phyloP scores from a whole-genome alignment of 306 rosid genomes.

The Abrus pulchellus region DNA sequence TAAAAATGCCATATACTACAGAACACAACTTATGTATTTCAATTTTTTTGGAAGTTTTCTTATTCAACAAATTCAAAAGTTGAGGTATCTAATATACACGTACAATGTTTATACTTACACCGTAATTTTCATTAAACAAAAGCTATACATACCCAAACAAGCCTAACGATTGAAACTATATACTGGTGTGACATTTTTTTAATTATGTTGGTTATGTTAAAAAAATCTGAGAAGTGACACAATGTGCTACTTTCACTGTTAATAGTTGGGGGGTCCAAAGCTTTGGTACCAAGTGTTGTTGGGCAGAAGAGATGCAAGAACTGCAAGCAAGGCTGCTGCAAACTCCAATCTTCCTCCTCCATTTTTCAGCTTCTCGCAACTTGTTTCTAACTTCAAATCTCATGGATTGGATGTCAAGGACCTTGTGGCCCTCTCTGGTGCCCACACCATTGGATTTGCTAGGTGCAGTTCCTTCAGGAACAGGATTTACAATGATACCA shows the following conservation, averaged over 20 bases:
- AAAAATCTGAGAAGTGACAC: neutral
- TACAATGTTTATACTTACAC: too few species aligned
- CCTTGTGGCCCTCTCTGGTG: constrained; percentile 63
- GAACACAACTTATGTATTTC: neutral
- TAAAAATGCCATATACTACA: neutral
- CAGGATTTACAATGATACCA: constrained; percentile 52
- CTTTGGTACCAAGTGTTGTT: constrained; percentile 48
- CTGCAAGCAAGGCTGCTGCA: constrained; percentile 51
- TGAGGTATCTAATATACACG: too few species aligned
- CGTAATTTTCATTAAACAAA: neutral
- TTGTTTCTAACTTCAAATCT: constrained; percentile 43
- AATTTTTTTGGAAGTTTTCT: too few species aligned
- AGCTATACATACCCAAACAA: too few species aligned
- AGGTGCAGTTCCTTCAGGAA: constrained; percentile 42
- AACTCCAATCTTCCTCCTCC: constrained; percentile 50
- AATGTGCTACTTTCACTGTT: neutral
- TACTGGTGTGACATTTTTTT: too few species aligned
- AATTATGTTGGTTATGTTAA: neutral
- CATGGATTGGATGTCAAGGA: constrained; percentile 48
- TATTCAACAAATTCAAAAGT: too few species aligned
- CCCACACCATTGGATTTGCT: constrained; percentile 58
- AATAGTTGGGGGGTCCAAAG: constrained; percentile 53
- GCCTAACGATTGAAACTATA: too few species aligned
- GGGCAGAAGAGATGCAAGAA: constrained; percentile 61
- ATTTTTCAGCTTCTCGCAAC: constrained; percentile 37